Evolutionary conservation across 139 green algal species (phyloP), one percentile per base, ranked within the genome.

Genomic region (Micractinium conductrix): DNA sequence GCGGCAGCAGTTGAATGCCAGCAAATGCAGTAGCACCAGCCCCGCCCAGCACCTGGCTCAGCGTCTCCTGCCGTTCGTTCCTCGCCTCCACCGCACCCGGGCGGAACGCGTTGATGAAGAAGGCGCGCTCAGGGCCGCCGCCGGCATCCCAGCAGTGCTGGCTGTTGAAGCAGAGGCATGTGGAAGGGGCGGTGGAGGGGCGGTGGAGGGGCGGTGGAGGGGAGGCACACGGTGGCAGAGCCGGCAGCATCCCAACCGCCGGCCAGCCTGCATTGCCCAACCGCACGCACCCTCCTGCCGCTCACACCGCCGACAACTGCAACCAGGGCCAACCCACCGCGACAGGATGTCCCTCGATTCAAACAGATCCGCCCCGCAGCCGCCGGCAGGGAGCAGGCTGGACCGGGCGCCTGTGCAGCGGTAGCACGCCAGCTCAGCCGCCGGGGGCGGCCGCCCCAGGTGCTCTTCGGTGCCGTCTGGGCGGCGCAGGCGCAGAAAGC

Each of bases 61-160:
- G 78, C 78, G 21, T n/a, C 63, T 84, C 62, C 62, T 50, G 17
- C 12, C 62, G 63, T 43, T 84, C 78, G 9, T 84, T 45, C 17
- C 78, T 62, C 78, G 22, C 43, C 19, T 60, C 62, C 63, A 75
- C 63, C 5, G 78, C 63, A 7, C 78, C 78, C 0, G 62, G 78
- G 28, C 10, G 7, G 30, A 84, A 75, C 1, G 21, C 21, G 43
- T 84, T 84, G 62, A 84, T 48, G 43, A 67, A 75, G 17, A 63
- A 84, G 43, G 78, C 78, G 7, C 33, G 30, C 78, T 84, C 78
- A 0, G 63, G 35, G n/a, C 78, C 78, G 19, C 2, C 78, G 30
- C 78, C 78, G 1, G 63, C 78, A 67, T 84, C 63, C 78, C 78
- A 84, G 42, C 67, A 33, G 63, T 84, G 78, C 63, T 84, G 62